Conservation (phyloP, 2,329 filamentous ascomycete species). For the Colletotrichum sansevieriae region DNA sequence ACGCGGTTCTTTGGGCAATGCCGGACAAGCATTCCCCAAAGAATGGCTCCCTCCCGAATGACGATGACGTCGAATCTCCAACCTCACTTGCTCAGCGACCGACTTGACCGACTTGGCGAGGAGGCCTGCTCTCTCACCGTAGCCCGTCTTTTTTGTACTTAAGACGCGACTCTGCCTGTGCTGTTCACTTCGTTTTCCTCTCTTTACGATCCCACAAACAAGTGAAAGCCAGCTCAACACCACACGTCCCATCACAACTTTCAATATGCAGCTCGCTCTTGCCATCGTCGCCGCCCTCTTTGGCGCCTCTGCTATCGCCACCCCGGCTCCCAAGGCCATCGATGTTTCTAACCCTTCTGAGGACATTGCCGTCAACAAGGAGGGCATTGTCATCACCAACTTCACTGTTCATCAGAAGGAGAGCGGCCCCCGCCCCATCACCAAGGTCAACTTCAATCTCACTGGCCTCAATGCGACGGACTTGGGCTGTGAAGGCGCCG, state of each 20-base stretch:
- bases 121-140: background rate
- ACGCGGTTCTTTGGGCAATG: conserved; percentile 1
- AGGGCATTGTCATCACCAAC: conserved; percentile 46
- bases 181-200: too few species aligned
- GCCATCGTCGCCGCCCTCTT: conserved; percentile 42
- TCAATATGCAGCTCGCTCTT: conserved; percentile 46
- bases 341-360: conserved; percentile 37
- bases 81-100: conserved; percentile 11
- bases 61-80: conserved; percentile 36
- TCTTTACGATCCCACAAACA: background rate
- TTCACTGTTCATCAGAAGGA: conserved; percentile 45
- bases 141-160: conserved; percentile 1
- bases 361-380: conserved; percentile 45
- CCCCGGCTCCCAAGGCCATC: conserved; percentile 31
- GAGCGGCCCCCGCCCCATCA: conserved; percentile 36
- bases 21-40: conserved; percentile 34
- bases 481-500: conserved; percentile 38
- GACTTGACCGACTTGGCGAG: conserved; percentile 25
- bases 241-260: too few species aligned
- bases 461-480: conserved; percentile 41
- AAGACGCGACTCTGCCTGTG: background rate
- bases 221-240: background rate
- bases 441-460: conserved; percentile 44
- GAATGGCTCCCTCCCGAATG: conserved; percentile 15
- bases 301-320: conserved; percentile 42